Percentiles rank a stretch among this genome's conserved stretches.
Conservation (phyloP, 2,329 filamentous ascomycete species). For the Aspergillus tanneri region DNA sequence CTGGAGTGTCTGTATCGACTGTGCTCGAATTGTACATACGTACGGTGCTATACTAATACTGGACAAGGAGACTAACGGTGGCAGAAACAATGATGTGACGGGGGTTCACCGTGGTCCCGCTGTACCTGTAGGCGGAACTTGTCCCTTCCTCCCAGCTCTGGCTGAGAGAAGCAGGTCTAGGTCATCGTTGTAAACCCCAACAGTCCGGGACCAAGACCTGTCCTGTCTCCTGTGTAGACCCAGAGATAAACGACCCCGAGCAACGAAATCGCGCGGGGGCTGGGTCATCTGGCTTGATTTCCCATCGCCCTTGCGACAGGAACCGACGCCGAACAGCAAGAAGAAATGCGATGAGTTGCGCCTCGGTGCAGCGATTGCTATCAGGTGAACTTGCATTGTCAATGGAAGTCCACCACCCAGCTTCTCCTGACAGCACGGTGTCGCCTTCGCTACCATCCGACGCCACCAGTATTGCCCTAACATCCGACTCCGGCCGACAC, state of each 20-base stretch:
- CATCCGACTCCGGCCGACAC: constrained; percentile 2
- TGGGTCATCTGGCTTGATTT: constrained; percentile 30
- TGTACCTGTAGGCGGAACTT: constrained; percentile 21
- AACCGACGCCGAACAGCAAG: constrained; percentile 23
- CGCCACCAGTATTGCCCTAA: constrained; percentile 7
- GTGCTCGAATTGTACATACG: no score
- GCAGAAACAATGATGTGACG: constrained; percentile 32
- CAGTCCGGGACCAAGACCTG: constrained; percentile 6
- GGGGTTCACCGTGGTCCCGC: constrained; percentile 24
- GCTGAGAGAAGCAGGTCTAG: constrained; percentile 17
- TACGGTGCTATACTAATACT: no score
- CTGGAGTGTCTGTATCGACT: no score
- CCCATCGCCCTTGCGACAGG: constrained; percentile 18
- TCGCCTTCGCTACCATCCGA: constrained; percentile 2
- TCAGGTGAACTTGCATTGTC: constrained; percentile 25
- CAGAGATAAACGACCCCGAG: constrained; percentile 23
- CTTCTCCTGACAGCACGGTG: constrained; percentile 2
- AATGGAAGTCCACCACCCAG: constrained; percentile 14
- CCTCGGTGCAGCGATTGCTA: constrained; percentile 29
- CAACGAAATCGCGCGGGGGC: constrained; percentile 27
- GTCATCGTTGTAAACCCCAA: constrained; percentile 24
- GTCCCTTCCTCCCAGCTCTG: background rate
- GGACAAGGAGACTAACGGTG: background rate
- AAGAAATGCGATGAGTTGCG: constrained; percentile 27
- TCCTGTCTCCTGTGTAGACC: background rate